A percentile compares a stretch with the other conserved stretches of the same genome.
phyloP scores from a whole-genome alignment of 2,329 filamentous ascomycete species.

The Ambrosiella beaveri region DNA sequence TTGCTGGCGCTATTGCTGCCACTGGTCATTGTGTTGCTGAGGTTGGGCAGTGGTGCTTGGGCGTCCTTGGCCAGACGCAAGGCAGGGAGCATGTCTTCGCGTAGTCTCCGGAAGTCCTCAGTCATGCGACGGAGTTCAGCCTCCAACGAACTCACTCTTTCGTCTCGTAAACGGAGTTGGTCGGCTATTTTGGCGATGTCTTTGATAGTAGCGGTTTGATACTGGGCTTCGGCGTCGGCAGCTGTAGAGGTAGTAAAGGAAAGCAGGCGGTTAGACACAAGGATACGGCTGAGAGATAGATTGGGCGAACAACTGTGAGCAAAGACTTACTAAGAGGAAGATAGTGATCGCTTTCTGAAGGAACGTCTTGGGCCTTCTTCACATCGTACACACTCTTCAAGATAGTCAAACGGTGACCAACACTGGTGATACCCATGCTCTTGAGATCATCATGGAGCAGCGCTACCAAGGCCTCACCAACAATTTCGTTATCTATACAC shows the following conservation, averaged over 20 bases:
- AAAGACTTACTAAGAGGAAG: slow-evolving; percentile 63
- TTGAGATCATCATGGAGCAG: slow-evolving; percentile 86
- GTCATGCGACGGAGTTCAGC: slow-evolving; percentile 66
- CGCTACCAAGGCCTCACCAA: slow-evolving; percentile 76
- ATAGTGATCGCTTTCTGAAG: slow-evolving; percentile 84
- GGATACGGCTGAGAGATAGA: too few species aligned
- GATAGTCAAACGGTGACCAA: slow-evolving; percentile 86
- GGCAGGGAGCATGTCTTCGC: slow-evolving; percentile 82
- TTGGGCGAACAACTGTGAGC: too few species aligned
- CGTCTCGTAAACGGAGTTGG: slow-evolving; percentile 75
- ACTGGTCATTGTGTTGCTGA: background rate
- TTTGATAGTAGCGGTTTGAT: slow-evolving; percentile 75
- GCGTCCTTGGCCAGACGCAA: slow-evolving; percentile 83
- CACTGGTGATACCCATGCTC: slow-evolving; percentile 82
- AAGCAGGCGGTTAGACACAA: slow-evolving; percentile 5
- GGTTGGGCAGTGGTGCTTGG: slow-evolving; percentile 62
- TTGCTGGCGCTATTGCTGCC: background rate
- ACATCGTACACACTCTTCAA: slow-evolving; percentile 92
- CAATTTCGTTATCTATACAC: slow-evolving; percentile 69
- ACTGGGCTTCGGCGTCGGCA: slow-evolving; percentile 72
- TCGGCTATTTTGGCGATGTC: slow-evolving; percentile 85
- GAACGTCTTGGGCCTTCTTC: slow-evolving; percentile 84
- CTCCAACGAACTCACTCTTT: slow-evolving; percentile 71
- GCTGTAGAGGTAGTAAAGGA: slow-evolving; percentile 32
- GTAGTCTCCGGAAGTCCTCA: slow-evolving; percentile 73